Base-by-base conservation (phyloP, 176 grass and related monocot genomes). In the Secale cereale region DNA sequence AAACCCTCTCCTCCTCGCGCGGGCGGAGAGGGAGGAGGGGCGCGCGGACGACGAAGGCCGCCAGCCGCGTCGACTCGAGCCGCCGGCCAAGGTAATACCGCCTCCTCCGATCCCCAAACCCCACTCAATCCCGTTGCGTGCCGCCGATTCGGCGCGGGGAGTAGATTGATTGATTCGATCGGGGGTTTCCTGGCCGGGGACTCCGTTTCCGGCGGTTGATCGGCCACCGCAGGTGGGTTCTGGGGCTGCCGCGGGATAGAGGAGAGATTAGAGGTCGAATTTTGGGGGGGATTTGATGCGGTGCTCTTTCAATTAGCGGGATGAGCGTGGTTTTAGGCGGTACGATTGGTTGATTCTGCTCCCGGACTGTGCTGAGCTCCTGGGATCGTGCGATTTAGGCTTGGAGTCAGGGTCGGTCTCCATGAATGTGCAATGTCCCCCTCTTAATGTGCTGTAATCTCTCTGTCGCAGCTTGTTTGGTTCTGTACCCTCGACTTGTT, bases 61-160 rank as follows among this genome's bases (percentile, higher is more conserved):
- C 50, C 32, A 14, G 20, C 52, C n/a, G 69, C 78, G 35, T 11
- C 77, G 33, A 82, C 31, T 30, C 76, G 60, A 61, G 19, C 77
- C 15, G 27, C 45, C 83, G 45, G 20, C 29, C 7, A 66, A 91
- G 89, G 89, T 91, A 91, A 87, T 30, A 37, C 8, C 60, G 28
- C 16, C 33, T 43, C 68, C 60, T 25, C 85, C 76, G 76, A 84
- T 91, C 83, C 85, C 43, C 57, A 68, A 45, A 37, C 20, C 76
- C 68, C 68, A 27, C 59, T 31, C 39, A 59, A 75, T 75, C 59
- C 35, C 30, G 39, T 43, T 40, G 1, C 37, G 26, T 74, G 80
- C 54, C 10, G 73, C 59, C 65, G 88, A 82, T 89, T 80, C 74
- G 29, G 8, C 62, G 25, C 14, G 12, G 15, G 22, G 11, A 67